A percentile compares a stretch with the other conserved stretches of the same genome.
phyloP scores from a whole-genome alignment of 2,329 filamentous ascomycete species.

The Penicillium oxalicum region DNA sequence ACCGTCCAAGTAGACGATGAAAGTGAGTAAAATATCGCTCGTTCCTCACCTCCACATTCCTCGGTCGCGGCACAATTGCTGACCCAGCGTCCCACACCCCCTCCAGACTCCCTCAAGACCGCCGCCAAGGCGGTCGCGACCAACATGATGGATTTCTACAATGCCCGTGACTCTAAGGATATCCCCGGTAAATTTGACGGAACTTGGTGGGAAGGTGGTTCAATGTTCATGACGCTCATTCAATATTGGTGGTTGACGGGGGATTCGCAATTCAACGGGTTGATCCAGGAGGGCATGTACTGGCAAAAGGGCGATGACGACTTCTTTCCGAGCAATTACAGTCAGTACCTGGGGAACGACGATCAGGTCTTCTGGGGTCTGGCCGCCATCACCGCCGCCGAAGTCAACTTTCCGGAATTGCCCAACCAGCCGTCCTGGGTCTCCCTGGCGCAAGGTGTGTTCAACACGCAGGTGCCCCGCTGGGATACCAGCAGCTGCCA shows the following conservation, averaged over 20 bases:
- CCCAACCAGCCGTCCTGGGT: conserved; percentile 66
- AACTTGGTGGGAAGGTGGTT: conserved; percentile 63
- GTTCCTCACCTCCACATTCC: background rate
- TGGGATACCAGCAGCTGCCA: conserved; percentile 64
- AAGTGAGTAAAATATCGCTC: conserved; percentile 7
- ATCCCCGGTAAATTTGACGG: conserved; percentile 37
- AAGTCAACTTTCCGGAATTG: conserved; percentile 68
- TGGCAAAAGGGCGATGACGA: conserved; percentile 69
- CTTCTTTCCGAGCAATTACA: conserved; percentile 64
- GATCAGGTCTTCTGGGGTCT: conserved; percentile 78
- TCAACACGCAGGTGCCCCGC: conserved; percentile 67
- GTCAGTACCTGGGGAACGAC: conserved; percentile 46
- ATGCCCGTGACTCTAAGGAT: conserved; percentile 32
- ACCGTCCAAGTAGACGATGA: conserved; percentile 15
- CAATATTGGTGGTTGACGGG: conserved; percentile 84
- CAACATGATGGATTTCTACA: conserved; percentile 37
- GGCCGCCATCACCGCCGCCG: conserved; percentile 70
- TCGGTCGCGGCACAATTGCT: background rate
- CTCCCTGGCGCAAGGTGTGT: conserved; percentile 69
- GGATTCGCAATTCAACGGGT: conserved; percentile 63
- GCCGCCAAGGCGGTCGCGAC: conserved; percentile 33
- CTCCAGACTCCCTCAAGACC: conserved; percentile 28
- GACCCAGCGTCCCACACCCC: background rate
- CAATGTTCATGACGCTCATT: conserved; percentile 63
- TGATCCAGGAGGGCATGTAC: conserved; percentile 62